Evolutionary conservation across 2,329 filamentous ascomycete species (phyloP), one percentile per base, ranked within the genome.

Genomic region (Graphiopsis chlorocephala): DNA sequence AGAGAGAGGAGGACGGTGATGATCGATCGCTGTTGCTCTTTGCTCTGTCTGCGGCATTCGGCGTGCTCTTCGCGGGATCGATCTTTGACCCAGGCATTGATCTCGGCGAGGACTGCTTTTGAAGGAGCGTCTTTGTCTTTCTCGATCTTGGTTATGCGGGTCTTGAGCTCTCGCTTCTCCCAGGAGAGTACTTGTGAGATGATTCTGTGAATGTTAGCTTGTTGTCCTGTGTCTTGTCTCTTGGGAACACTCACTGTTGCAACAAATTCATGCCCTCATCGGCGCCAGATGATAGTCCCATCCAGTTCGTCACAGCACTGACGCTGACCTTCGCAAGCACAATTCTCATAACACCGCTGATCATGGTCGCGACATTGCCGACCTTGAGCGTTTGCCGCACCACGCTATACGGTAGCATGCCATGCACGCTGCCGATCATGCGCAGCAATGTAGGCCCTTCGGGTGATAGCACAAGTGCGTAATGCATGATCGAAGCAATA

Each of bases 241-340:
- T 42, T 7, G 55, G 5, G n/a, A 5, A 23, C 17, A 7, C 60
- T 33, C 72, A 81, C 78, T 84, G 82, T 76, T 94, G 91, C 68
- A 95, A 76, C 10, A 94, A 75, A 73, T 93, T 95, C 89, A 92
- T 91, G 55, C 91, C 91, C 69, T 93, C 90, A 67, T 92, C 87
- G 0, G 88, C 85, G 55, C 86, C 86, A 55, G 85, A 84, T 0
- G 89, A 93, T 45, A 92, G 75, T 0, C 91, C 90, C 12, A 93
- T 84, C 89, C 89, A 94, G 74, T 93, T 93, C 4, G 91, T 92
- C 59, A 94, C 78, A 8, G 87, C 87, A 1, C 86, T 87, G 4
- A 94, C 81, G 68, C 89, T 90, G 64, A 93, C 79, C 77, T 95
- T 95, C n/a, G 90, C 88, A 15, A 95, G 82, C 17, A 93, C 82